Base-by-base conservation (phyloP, 352 stramenopile genomes). In the Globisporangium abappressorium region DNA sequence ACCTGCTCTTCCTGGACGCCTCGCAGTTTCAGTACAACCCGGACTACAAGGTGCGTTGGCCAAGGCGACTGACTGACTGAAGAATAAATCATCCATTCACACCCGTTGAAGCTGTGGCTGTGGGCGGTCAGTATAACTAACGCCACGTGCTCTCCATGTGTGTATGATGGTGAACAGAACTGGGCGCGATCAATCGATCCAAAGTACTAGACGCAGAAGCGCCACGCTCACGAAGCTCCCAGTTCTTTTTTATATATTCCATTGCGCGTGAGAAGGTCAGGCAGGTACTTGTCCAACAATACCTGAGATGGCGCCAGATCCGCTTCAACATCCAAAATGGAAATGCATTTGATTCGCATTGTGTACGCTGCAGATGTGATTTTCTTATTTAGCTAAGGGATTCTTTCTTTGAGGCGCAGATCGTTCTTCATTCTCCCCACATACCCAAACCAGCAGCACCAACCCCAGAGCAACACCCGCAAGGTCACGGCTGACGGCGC, bases 1-100 rank as follows among this genome's bases (percentile, higher is more conserved):
- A 94, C 59, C 61, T 94, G 56, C 65, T 92, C 34, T 94, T 94
- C 73, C 77, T 94, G 30, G 82, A 92, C 53, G 64, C 73, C 53
- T 72, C 72, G 62, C 80, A 94, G 70, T 94, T 94, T 71, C 84
- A 91, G 64, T 94, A 84, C 75, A 89, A 94, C 51, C 84, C 86
- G 7, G 83, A 94, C 75, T 94, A 94, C 78, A 94, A 94, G 81
- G 85, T 94, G 58, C 57, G 30, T n/a, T 30, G n/a, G 2, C 14
- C 15, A 43, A 5, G 36, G 36, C 9, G 9, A 15, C 36, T 43
- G 36, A 3, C 9, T 1, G 9, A 15, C 36, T 43, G 11, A 3
- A 18, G 36, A 43, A 58, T 14, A 12, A 24, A 0, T 12, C 53
- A 58, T 11, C 12, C 3, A 12, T 62, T 33, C 30, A 33, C 30